Percentiles rank a stretch among this genome's conserved stretches.
phyloP scores from a whole-genome alignment of 352 stramenopile genomes.

The Globisporangium ultimum region DNA sequence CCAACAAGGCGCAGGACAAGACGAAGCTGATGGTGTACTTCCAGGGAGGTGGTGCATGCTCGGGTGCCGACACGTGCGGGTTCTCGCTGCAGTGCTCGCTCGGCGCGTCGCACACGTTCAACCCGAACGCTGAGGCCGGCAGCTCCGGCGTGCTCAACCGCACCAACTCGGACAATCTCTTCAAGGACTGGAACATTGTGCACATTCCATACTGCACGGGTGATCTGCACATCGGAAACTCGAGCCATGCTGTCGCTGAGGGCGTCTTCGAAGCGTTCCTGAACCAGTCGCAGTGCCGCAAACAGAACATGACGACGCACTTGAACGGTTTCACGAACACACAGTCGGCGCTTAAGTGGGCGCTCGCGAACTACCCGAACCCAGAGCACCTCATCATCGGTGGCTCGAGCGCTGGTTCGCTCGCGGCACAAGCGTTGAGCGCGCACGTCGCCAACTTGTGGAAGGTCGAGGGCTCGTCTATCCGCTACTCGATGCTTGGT shows the following conservation, averaged over 20 bases:
- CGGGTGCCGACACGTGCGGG: conserved; percentile 32
- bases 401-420: conserved; percentile 30
- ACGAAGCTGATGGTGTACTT: conserved; percentile 38
- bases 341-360: conserved; percentile 31
- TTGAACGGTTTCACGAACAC: conserved; percentile 31
- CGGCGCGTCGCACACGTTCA: conserved; percentile 25
- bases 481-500: conserved; percentile 30
- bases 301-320: conserved; percentile 23
- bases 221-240: conserved; percentile 34
- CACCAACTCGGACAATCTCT: conserved; percentile 28
- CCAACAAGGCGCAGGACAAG: conserved; percentile 22
- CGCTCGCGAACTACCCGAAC: conserved; percentile 32
- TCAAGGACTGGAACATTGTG: conserved; percentile 43
- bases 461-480: conserved; percentile 32
- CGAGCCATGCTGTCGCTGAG: neutral
- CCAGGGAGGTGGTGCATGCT: conserved; percentile 31
- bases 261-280: conserved; percentile 14
- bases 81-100: conserved; percentile 28
- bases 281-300: conserved; percentile 10
- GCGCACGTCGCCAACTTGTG: conserved; percentile 32
- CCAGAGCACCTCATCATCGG: conserved; percentile 29
- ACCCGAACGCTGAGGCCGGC: conserved; percentile 19
- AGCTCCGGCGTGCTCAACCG: conserved; percentile 30
- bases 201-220: conserved; percentile 43
- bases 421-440: conserved; percentile 32